Conservation (phyloP, 345 rosid genomes). For the Gossypium arboreum region DNA sequence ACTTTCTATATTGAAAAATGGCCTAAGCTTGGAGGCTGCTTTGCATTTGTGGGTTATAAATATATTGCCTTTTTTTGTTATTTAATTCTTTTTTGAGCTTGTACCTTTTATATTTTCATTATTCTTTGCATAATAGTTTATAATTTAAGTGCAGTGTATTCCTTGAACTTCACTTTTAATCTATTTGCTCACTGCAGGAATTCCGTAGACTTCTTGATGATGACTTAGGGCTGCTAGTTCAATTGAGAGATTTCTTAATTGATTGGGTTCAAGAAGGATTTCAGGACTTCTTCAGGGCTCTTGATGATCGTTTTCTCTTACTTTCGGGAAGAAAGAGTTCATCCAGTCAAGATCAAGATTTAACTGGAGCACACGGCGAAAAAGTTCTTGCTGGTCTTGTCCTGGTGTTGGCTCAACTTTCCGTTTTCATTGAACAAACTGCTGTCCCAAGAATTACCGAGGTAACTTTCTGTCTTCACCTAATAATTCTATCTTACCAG, state of each 20-base stretch:
- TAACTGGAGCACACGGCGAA: constrained; percentile 41
- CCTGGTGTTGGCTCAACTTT: constrained; percentile 83
- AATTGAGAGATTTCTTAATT: constrained; percentile 56
- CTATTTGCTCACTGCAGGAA: constrained; percentile 43
- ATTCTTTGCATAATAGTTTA: neutral
- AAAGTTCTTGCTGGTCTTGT: constrained; percentile 68
- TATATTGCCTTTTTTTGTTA: neutral
- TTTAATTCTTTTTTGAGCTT: neutral
- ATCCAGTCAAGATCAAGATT: constrained; percentile 42
- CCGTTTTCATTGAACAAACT: constrained; percentile 79
- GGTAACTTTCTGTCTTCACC: constrained; percentile 41
- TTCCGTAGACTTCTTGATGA: constrained; percentile 80
- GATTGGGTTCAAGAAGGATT: constrained; percentile 94
- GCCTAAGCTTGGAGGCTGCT: neutral
- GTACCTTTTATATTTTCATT: neutral
- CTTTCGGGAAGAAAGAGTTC: constrained; percentile 74
- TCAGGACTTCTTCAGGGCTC: constrained; percentile 76
- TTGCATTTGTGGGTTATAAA: neutral
- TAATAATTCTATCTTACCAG: constrained; percentile 12
- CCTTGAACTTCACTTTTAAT: constrained; percentile 17
- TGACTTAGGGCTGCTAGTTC: constrained; percentile 49
- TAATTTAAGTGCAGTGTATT: constrained; percentile 1
- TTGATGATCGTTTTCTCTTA: constrained; percentile 54
- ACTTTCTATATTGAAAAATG: neutral
- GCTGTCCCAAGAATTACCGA: constrained; percentile 83